phyloP scores from a whole-genome alignment of 257 asterid genomes.

The Solanum bulbocastanum region DNA sequence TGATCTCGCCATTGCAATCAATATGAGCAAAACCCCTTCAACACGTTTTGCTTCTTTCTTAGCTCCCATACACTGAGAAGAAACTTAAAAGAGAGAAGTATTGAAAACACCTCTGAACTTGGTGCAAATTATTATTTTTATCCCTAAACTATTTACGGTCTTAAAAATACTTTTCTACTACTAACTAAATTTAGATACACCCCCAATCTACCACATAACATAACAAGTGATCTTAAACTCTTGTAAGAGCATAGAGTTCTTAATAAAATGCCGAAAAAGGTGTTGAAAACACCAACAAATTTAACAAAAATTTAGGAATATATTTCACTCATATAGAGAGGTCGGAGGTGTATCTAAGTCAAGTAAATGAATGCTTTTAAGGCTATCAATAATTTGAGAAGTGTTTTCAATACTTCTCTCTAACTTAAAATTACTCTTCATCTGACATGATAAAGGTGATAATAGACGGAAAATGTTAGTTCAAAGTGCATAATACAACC shows the following conservation, averaged over 20 bases:
- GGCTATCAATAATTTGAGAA: background rate
- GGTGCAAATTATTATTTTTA: fast-evolving
- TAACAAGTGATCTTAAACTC: background rate
- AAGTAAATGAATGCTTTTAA: too few species aligned
- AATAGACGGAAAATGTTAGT: background rate
- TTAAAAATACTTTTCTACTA: background rate
- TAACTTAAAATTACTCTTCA: background rate
- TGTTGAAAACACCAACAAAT: too few species aligned
- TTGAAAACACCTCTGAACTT: background rate
- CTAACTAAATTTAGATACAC: too few species aligned
- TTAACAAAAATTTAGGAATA: fast-evolving
- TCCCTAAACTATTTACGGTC: too few species aligned
- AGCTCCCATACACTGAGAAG: background rate
- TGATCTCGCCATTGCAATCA: background rate
- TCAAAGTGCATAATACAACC: background rate
- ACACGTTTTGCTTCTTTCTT: background rate
- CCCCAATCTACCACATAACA: background rate
- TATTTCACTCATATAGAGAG: background rate
- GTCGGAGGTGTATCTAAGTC: background rate
- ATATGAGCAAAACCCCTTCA: background rate
- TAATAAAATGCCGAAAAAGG: background rate
- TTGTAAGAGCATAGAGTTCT: fast-evolving
- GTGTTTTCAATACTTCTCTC: too few species aligned
- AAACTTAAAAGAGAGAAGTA: too few species aligned
- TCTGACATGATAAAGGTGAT: background rate